Percentiles rank a stretch among this genome's conserved stretches.
These are phyloP conservation scores for Pythium chondricola DNA, from an alignment of 352 stramenopile species.

Conservation along the genomic window DNA sequence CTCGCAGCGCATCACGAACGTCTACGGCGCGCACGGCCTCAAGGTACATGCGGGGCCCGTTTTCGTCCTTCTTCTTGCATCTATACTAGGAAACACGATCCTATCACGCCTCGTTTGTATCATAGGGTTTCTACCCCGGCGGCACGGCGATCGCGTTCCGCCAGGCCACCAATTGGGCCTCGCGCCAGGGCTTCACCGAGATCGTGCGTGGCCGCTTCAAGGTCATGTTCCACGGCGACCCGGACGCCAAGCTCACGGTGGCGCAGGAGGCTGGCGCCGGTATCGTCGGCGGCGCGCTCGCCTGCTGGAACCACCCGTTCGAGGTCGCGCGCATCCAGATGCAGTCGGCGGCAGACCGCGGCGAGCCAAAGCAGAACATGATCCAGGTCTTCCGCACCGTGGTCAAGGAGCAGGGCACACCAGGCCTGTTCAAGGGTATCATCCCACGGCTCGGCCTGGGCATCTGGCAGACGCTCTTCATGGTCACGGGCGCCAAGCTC, in stretches of 20 bases:
- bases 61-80: neutral
- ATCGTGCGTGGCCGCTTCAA: slow-evolving; percentile 83
- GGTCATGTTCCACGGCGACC: slow-evolving; percentile 74
- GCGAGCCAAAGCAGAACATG: slow-evolving; percentile 88
- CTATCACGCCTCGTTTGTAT: neutral
- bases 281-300: slow-evolving; percentile 79
- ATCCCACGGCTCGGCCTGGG: slow-evolving; percentile 79
- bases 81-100: neutral
- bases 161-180: slow-evolving; percentile 90
- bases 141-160: slow-evolving; percentile 88
- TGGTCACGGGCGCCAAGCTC: slow-evolving; percentile 90
- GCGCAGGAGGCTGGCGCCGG: slow-evolving; percentile 80
- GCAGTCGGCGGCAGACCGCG: slow-evolving; percentile 84
- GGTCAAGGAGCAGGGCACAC: slow-evolving; percentile 75
- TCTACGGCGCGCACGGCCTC: slow-evolving; percentile 79
- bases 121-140: slow-evolving; percentile 82
- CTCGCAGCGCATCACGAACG: slow-evolving; percentile 73
- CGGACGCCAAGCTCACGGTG: slow-evolving; percentile 84
- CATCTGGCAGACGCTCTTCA: slow-evolving; percentile 91
- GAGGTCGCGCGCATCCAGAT: slow-evolving; percentile 91
- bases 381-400: slow-evolving; percentile 85
- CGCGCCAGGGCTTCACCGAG: slow-evolving; percentile 87
- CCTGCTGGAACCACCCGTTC: slow-evolving; percentile 92
- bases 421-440: slow-evolving; percentile 88
- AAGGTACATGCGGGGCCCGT: slow-evolving; percentile 26